Percentiles rank a stretch among this genome's conserved stretches.
Evolutionary conservation across 768 basidiomycete species (phyloP).

Genomic region (Sistotremastrum niveocremeum): DNA sequence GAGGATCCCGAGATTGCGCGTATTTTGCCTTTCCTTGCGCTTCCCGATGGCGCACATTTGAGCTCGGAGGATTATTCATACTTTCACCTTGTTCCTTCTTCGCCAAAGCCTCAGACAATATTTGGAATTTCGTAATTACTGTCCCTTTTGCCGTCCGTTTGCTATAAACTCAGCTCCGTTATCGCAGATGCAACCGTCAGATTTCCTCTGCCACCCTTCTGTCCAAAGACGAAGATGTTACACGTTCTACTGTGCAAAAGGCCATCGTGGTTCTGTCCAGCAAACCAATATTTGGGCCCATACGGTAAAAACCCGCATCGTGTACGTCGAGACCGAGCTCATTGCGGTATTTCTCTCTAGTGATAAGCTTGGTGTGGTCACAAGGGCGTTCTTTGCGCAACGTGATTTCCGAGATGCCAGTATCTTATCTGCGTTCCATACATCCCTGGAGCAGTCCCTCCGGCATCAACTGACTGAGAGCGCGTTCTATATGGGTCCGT

Average conservation of each 20-base stretch:
- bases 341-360: constrained; percentile 21
- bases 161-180: neutral
- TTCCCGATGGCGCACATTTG: constrained; percentile 97
- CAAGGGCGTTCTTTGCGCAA: constrained; percentile 81
- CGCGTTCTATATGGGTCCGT: constrained; percentile 86
- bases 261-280: constrained; percentile 90
- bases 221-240: constrained; percentile 71
- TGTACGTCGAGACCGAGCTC: neutral
- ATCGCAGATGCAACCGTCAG: constrained; percentile 80
- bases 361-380: constrained; percentile 90
- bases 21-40: constrained; percentile 86
- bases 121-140: constrained; percentile 86
- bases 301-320: constrained; percentile 39
- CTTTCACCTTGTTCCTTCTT: constrained; percentile 76
- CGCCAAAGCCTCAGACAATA: constrained; percentile 61
- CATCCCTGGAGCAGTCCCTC: constrained; percentile 62
- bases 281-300: constrained; percentile 86
- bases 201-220: constrained; percentile 68
- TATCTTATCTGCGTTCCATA: constrained; percentile 81
- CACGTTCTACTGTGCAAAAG: constrained; percentile 93
- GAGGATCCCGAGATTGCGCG: constrained; percentile 76
- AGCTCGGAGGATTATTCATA: constrained; percentile 92
- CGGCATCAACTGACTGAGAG: constrained; percentile 80
- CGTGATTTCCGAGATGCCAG: constrained; percentile 76
- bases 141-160: neutral